A percentile compares a stretch with the other conserved stretches of the same genome.
These are phyloP conservation scores for Boletus sp. DNA, from an alignment of 768 basidiomycete species.

Conservation along the genomic window DNA sequence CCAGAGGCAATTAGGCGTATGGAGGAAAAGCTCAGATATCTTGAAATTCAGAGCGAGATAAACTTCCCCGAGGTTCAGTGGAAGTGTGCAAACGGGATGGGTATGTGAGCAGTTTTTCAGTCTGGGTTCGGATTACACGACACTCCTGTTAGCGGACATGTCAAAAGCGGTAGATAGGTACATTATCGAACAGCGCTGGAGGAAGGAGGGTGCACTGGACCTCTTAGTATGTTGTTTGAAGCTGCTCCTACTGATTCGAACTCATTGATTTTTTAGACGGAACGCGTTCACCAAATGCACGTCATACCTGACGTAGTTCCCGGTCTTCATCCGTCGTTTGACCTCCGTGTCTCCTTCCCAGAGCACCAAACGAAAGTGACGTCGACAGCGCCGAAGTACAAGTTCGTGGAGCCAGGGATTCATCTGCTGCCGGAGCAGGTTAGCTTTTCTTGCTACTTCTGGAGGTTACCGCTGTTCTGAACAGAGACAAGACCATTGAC, in stretches of 20 bases:
- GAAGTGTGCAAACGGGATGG: constrained; percentile 75
- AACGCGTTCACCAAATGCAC: constrained; percentile 87
- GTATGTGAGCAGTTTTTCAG: constrained; percentile 40
- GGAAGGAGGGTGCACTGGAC: constrained; percentile 79
- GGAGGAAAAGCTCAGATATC: constrained; percentile 48
- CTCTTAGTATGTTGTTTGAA: constrained; percentile 51
- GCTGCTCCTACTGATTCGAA: background rate
- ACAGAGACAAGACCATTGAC: constrained; percentile 48
- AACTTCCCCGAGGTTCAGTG: constrained; percentile 84
- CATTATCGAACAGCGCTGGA: constrained; percentile 80
- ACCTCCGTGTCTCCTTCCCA: constrained; percentile 66
- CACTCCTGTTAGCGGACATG: constrained; percentile 53
- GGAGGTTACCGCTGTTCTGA: constrained; percentile 1
- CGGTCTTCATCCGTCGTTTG: constrained; percentile 64
- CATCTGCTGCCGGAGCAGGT: constrained; percentile 71
- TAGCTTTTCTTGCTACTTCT: constrained; percentile 13
- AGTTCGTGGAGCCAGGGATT: constrained; percentile 64
- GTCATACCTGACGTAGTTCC: constrained; percentile 87
- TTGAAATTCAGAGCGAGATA: constrained; percentile 77
- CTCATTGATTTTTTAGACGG: constrained; percentile 59
- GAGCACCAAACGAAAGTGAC: constrained; percentile 20
- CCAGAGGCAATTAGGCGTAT: constrained; percentile 41
- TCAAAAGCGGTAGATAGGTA: constrained; percentile 69
- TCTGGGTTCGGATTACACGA: background rate
- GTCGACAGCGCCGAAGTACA: constrained; percentile 25